Base-by-base conservation (phyloP, 306 rosid species). In the Phaseolus lunatus region DNA sequence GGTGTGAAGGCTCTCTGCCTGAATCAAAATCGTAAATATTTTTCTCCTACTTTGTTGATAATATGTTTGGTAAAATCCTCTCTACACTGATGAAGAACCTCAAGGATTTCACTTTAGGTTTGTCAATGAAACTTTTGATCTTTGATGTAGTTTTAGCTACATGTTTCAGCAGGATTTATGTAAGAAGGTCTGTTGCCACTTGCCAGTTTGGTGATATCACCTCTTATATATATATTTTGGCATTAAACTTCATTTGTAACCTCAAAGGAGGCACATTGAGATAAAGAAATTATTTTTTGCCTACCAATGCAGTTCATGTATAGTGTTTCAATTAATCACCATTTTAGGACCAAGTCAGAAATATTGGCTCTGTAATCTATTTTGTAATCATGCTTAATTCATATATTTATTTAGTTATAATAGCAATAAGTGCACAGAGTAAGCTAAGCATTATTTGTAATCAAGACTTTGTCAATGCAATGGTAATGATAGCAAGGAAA, bases 1-100 rank as follows among this genome's bases (percentile, higher is more conserved):
- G 62, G 82, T 79, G 61, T 91, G 86, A 89, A 22, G 73, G 39
- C 33, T 54, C 41, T 50, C 23, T 20, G 15, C 16, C 14, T 4
- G 78, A 48, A 53, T 71, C 56, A 71, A 71, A n/a, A 52, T 54
- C 67, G 12, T 45, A 63, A 76, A 22, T 39, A 53, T 5, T n/a
- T 23, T 48, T 39, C 2, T 15, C 52, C 15, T 61, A 63, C 52
- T 20, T 26, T 44, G 24, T 50, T 11, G 48, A 67, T 81, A 24
- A 20, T 59, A 7, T 35, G 48, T 75, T 48, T n/a, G 7, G 63
- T 48, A 53, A 58, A 68, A 47, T 23, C 41, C 37, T 29, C 59
- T 35, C 19, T 16, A 33, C 20, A 3, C 9, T 35, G 12, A 9
- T 72, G 9, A 35, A n/a, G 70, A 66, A 31, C 14, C 56, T 57